Conservation (phyloP, 345 rosid species). For the Citrus sinensis region DVS_A1.0 CM039164.1:28933501-28934000, state of each 20-base stretch:
- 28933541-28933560: neutral
- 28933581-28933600: neutral
- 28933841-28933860: neutral
- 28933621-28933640: neutral
- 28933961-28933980: slow-evolving; percentile 73
- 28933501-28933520: neutral
- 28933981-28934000: slow-evolving; percentile 70
- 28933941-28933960: neutral
- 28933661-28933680: slow-evolving; percentile 43
- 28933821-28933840: neutral
- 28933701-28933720: slow-evolving; percentile 95
- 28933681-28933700: slow-evolving; percentile 88
- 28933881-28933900: neutral
- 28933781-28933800: neutral
- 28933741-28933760: slow-evolving; percentile 75
- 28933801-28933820: neutral
- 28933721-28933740: slow-evolving; percentile 91
- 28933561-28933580: neutral
- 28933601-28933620: neutral
- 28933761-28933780: slow-evolving; percentile 41
- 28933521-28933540: neutral
- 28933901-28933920: neutral
- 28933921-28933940: neutral
- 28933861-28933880: neutral
- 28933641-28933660: slow-evolving; percentile 10